Base-by-base conservation (phyloP, 2,329 filamentous ascomycete genomes). In the Pseudogymnoascus sp. region DNA sequence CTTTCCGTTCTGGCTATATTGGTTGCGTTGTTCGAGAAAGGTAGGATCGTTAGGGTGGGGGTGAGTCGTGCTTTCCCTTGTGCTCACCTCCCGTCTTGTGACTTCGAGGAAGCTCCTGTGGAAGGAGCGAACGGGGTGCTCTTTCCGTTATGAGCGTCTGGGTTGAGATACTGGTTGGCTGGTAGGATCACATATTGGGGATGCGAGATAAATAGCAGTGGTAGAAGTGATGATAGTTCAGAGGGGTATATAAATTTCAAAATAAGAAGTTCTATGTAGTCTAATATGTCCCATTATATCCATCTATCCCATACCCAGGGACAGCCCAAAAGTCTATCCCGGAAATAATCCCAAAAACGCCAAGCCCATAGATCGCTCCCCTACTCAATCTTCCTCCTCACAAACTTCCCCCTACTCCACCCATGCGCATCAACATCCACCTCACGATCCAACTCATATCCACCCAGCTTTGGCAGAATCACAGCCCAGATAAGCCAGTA, bases 351-450 rank as follows among this genome's bases (percentile, higher is more conserved):
- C 25, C 21, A 28, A 34, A 43, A 53, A 53, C 46, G 46, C 46
- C 46, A 49, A 28, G 43, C 43, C 16, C 6, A 31, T 53, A 7
- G 4, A 31, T 5, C 46, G 25, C 25, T 53, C 46, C 14, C 23
- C n/a, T 31, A 53, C 46, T 53, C 46, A 12, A 53, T 53, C 46
- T 53, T 53, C 25, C 25, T 53, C 46, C 46, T 69, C 70, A 72
- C 75, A 69, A 87, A 86, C 2, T 82, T 77, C 62, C 76, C 83
- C 34, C 82, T 76, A 67, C 85, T 84, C 86, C 86, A 88, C 1
- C 86, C 85, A 70, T 88, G 85, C 43, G 83, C 78, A 65, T 85
- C 82, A 6, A 87, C 72, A 1, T 79, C 72, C 0, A 75, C 78
- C 72, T 86, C 81, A 63, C 81, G 78, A 2, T 84, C 77, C 8